Evolutionary conservation across 1,139 yeast genomes (phyloP).

Genomic region (Yamadazyma dendronema): DNA sequence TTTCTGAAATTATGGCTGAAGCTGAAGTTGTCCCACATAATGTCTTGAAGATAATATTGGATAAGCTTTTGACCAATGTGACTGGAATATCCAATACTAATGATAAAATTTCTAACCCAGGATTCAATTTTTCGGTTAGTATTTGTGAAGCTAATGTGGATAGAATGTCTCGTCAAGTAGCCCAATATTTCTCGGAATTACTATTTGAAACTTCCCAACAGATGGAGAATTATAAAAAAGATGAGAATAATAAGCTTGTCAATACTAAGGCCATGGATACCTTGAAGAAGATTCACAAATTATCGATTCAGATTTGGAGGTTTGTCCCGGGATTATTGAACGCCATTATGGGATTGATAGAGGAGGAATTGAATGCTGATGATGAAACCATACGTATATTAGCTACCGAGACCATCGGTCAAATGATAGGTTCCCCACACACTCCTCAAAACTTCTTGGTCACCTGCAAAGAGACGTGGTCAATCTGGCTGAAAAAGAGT

Average conservation of each 20-base stretch:
- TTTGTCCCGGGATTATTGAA: constrained; percentile 71
- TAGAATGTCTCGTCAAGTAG: constrained; percentile 72
- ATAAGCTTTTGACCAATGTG: constrained; percentile 36
- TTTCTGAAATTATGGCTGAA: constrained; percentile 78
- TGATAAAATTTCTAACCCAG: constrained; percentile 46
- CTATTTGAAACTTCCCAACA: constrained; percentile 49
- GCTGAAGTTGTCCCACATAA: constrained; percentile 64
- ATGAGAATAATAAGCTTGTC: constrained; percentile 12
- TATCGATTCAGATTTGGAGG: constrained; percentile 72
- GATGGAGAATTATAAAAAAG: constrained; percentile 19
- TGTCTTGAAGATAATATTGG: constrained; percentile 61
- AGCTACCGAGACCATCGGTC: constrained; percentile 75
- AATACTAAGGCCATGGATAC: constrained; percentile 36
- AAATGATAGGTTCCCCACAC: constrained; percentile 48
- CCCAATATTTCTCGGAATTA: constrained; percentile 78
- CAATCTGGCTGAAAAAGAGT: constrained; percentile 69
- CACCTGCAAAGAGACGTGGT: constrained; percentile 62
- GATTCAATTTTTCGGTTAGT: constrained; percentile 63
- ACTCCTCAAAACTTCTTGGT: constrained; percentile 52
- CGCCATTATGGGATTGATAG: constrained; percentile 76
- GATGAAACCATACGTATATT: constrained; percentile 59
- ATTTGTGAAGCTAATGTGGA: constrained; percentile 74
- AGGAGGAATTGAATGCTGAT: constrained; percentile 77
- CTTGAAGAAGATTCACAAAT: constrained; percentile 57
- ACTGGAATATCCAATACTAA: constrained; percentile 11